phyloP scores from a whole-genome alignment of 177 flowering plant species.

The Vitis hybrid region DNA sequence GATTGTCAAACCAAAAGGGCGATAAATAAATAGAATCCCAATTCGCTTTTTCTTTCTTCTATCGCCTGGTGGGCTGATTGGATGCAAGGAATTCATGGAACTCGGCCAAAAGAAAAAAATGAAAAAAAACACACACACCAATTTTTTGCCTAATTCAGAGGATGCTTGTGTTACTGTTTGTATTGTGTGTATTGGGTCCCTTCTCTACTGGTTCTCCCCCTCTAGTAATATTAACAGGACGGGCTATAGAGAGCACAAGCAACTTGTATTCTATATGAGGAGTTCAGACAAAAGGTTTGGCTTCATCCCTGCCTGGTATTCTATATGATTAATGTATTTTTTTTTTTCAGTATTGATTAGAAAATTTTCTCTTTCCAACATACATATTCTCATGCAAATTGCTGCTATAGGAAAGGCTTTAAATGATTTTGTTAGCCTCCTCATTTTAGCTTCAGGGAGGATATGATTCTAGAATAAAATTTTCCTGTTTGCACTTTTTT shows the following conservation, averaged over 20 bases:
- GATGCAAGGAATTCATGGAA: too few species aligned
- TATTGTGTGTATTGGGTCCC: background rate
- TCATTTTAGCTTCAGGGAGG: background rate
- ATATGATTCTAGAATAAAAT: too few species aligned
- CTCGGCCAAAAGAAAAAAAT: too few species aligned
- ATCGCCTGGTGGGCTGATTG: too few species aligned
- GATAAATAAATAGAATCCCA: conserved; percentile 9
- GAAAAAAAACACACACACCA: background rate
- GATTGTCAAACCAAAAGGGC: conserved; percentile 27
- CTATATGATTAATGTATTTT: background rate
- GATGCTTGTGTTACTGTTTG: background rate
- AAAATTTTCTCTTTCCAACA: background rate
- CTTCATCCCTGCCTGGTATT: background rate
- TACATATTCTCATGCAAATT: background rate
- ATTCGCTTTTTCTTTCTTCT: too few species aligned
- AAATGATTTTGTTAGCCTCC: background rate
- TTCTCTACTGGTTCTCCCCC: background rate
- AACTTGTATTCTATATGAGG: background rate
- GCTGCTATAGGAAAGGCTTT: background rate
- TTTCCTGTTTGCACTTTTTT: too few species aligned
- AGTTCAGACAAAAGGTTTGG: background rate
- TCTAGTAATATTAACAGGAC: background rate
- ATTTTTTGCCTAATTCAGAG: background rate
- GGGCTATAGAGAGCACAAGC: background rate
- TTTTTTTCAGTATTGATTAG: background rate